Base-by-base conservation (phyloP, 177 flowering plant species). In the Vitis hybrid region DNA sequence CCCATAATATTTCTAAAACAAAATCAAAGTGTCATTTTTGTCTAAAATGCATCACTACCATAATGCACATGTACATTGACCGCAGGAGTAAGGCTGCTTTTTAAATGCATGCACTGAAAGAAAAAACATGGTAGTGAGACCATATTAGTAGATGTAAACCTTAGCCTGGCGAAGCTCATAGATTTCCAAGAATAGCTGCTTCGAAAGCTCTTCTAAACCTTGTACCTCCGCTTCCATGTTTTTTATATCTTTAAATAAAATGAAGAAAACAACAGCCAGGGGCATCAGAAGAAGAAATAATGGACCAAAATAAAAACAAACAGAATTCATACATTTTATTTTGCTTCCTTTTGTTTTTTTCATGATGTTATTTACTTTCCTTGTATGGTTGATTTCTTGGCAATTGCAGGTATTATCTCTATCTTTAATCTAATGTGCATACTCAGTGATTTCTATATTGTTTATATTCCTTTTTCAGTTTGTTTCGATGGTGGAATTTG, bases 161-260 rank as follows among this genome's bases (percentile, higher is more conserved):
- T 93, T 94, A 56, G 97, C 97, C 81, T 89, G 97, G 26, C 99
- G 96, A 71, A 93, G 96, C 81, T 95, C 99, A 84, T 86, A 95
- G 64, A 93, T 89, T 78, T 95, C 99, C 80, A 93, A 70, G 72
- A 95, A 95, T 3, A 95, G 85, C 74, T 93, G 99, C 85, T 90
- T 93, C 69, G 97, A 91, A 7, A 95, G 96, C 81, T 95, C 99
- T 74, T 95, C 99, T 56, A 95, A 78, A 62, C 90, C 90, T 76
- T 89, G 91, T 19, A 93, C 94, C 80, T 95, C 99, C 14, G 93
- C 92, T 76, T 95, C 93, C 91, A 93, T 75, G 86, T 59, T 84
- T 87, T 82, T 94, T 21, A 92, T 93, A 75, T 90, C 98, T 94
- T 71, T 57, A 75, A 11, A 66, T 21, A 17, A 51, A 30, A 70